Conservation (phyloP, 192 early-diverging fungal genomes). For the Glomus cerebriforme region DNA sequence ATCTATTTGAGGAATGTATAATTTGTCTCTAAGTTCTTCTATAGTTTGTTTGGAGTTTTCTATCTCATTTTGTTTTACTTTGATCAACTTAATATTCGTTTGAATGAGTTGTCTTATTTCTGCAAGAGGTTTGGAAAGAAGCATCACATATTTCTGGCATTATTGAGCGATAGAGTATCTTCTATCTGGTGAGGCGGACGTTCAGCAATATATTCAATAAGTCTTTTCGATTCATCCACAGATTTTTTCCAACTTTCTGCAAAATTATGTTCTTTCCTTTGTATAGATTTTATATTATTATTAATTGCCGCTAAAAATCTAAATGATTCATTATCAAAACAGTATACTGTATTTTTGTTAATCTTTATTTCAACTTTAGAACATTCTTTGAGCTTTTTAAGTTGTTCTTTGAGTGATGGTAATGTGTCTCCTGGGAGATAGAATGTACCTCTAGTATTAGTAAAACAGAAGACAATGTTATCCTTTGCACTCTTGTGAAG, state of each 20-base stretch:
- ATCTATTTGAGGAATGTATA: constrained; percentile 32
- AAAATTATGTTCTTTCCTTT: constrained; percentile 18
- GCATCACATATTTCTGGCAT: constrained; percentile 32
- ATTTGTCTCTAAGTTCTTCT: constrained; percentile 27
- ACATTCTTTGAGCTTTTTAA: constrained; percentile 15
- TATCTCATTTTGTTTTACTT: constrained; percentile 28
- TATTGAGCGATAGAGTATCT: constrained; percentile 38
- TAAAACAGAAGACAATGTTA: constrained; percentile 42
- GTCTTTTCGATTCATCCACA: constrained; percentile 28
- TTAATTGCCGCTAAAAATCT: constrained; percentile 36
- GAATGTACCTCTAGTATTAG: constrained; percentile 34
- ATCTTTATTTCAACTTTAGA: constrained; percentile 23
- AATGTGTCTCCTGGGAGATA: constrained; percentile 37
- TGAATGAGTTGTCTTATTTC: constrained; percentile 31
- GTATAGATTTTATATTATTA: constrained; percentile 23
- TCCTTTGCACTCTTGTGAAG: constrained; percentile 34
- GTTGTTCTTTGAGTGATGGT: constrained; percentile 12
- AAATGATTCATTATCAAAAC: constrained; percentile 40
- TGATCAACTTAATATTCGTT: constrained; percentile 26
- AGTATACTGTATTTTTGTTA: constrained; percentile 24
- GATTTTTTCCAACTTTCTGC: constrained; percentile 38
- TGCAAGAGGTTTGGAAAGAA: constrained; percentile 33
- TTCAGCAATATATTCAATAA: constrained; percentile 21
- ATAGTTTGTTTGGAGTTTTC: constrained; percentile 18
- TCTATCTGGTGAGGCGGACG: constrained; percentile 32